Percentiles rank a stretch among this genome's conserved stretches.
Evolutionary conservation across 1,284 basidiomycete genomes (phyloP).

Genomic region (Cutaneotrichosporon sp.): DNA sequence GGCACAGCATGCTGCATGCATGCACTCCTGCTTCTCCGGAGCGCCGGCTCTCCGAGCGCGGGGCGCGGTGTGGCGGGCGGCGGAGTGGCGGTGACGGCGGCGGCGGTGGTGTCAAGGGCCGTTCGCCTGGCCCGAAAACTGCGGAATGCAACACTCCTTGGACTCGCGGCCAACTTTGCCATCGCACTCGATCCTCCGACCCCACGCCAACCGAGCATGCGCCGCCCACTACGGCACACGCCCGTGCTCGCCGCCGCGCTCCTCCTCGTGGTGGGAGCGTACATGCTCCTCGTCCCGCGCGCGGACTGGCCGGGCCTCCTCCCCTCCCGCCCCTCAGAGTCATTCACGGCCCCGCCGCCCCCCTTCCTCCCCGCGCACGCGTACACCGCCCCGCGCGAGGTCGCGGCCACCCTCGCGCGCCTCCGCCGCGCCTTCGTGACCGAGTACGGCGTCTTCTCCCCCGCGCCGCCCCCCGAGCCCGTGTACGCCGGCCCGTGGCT

Average conservation of each 20-base stretch:
- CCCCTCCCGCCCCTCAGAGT: not conserved
- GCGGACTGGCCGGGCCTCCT: slow-evolving; percentile 5
- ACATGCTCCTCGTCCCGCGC: slow-evolving; percentile 8
- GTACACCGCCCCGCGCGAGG: not conserved
- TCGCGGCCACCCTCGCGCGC: slow-evolving; percentile 13
- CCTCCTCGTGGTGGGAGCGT: not conserved
- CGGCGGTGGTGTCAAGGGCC: too few species aligned
- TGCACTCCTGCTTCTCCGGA: too few species aligned
- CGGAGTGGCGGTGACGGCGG: too few species aligned
- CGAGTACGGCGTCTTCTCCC: slow-evolving; percentile 16
- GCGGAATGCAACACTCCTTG: not conserved
- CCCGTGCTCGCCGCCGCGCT: not conserved
- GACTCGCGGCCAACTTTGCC: not conserved
- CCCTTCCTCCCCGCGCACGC: not conserved
- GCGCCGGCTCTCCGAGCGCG: too few species aligned
- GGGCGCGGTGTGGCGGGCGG: too few species aligned
- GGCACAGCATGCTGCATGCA: too few species aligned
- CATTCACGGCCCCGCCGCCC: not conserved
- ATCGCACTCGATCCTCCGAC: too few species aligned
- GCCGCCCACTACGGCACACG: not conserved
- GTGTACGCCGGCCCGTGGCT: slow-evolving; percentile 39
- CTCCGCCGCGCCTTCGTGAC: slow-evolving; percentile 20
- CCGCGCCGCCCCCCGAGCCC: slow-evolving; percentile 19
- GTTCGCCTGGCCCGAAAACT: too few species aligned
- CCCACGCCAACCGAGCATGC: not conserved